phyloP scores from a whole-genome alignment of 345 rosid genomes.

The Lepidium aucheri region DNA sequence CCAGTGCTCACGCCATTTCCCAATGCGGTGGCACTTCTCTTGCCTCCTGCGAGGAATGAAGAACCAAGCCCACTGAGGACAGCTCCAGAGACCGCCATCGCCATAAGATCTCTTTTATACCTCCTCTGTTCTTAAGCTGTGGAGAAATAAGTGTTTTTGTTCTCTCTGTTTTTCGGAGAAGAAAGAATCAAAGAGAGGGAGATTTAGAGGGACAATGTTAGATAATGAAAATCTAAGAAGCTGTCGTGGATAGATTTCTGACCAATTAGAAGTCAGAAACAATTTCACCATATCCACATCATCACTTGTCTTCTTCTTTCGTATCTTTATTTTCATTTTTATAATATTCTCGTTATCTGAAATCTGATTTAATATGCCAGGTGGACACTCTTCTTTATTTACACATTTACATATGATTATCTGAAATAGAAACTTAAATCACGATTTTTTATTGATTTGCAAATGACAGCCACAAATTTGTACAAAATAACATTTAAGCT shows the following conservation, averaged over 20 bases:
- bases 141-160: neutral
- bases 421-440: neutral
- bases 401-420: neutral
- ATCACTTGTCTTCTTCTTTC: neutral
- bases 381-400: neutral
- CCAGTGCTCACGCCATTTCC: slow-evolving; percentile 21
- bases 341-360: neutral
- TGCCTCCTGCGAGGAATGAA: slow-evolving; percentile 57
- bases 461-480: slow-evolving; percentile 8
- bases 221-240: slow-evolving; percentile 46
- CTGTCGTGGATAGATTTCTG: slow-evolving; percentile 58
- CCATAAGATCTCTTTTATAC: slow-evolving; percentile 30
- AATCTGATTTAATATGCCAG: neutral
- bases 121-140: neutral
- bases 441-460: neutral
- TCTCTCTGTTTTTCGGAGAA: slow-evolving; percentile 1
- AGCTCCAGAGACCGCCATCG: slow-evolving; percentile 62
- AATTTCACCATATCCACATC: slow-evolving; percentile 47
- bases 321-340: neutral
- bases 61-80: slow-evolving; percentile 78
- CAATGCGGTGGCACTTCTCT: slow-evolving; percentile 34
- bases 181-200: slow-evolving; percentile 24
- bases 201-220: slow-evolving; percentile 42
- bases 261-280: slow-evolving; percentile 54
- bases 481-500: slow-evolving; percentile 10